Percentiles rank a stretch among this genome's conserved stretches.
Evolutionary conservation across 2,329 filamentous ascomycete species (phyloP).

Genomic region (Coniochaeta hoffmannii): DNA sequence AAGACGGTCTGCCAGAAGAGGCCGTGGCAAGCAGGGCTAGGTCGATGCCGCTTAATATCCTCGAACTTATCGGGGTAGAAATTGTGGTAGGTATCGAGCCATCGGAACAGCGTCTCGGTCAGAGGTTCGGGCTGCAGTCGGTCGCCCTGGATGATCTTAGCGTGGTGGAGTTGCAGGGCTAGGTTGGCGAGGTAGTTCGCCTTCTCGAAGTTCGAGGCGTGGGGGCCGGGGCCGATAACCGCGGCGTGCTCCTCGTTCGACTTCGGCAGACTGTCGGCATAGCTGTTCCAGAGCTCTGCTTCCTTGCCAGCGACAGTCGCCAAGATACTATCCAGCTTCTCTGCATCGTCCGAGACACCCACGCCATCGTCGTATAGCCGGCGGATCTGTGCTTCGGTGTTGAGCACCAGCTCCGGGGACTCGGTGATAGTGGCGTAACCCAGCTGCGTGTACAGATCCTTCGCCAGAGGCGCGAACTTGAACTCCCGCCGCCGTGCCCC

Average conservation of each 20-base stretch:
- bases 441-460: slow-evolving; percentile 55
- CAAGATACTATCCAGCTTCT: slow-evolving; percentile 48
- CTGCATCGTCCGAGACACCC: slow-evolving; percentile 46
- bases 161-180: slow-evolving; percentile 72
- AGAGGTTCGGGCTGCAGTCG: slow-evolving; percentile 42
- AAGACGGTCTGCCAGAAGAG: slow-evolving; percentile 85
- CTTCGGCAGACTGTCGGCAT: slow-evolving; percentile 39
- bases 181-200: slow-evolving; percentile 73
- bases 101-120: slow-evolving; percentile 73
- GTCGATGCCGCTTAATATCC: slow-evolving; percentile 54
- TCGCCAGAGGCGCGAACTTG: slow-evolving; percentile 63
- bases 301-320: slow-evolving; percentile 45
- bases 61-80: slow-evolving; percentile 61
- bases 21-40: slow-evolving; percentile 67
- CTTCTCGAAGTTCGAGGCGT: slow-evolving; percentile 60
- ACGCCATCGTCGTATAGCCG: slow-evolving; percentile 57
- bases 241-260: slow-evolving; percentile 46
- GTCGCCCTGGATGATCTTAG: slow-evolving; percentile 33
- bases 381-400: slow-evolving; percentile 65
- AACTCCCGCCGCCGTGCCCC: slow-evolving; percentile 41
- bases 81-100: slow-evolving; percentile 71
- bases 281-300: slow-evolving; percentile 47
- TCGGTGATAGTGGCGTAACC: slow-evolving; percentile 58
- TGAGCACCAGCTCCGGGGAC: slow-evolving; percentile 61
- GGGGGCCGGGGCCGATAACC: slow-evolving; percentile 58